Base-by-base conservation (phyloP, 2,329 filamentous ascomycete genomes). In the Fusarium sp. region DNA sequence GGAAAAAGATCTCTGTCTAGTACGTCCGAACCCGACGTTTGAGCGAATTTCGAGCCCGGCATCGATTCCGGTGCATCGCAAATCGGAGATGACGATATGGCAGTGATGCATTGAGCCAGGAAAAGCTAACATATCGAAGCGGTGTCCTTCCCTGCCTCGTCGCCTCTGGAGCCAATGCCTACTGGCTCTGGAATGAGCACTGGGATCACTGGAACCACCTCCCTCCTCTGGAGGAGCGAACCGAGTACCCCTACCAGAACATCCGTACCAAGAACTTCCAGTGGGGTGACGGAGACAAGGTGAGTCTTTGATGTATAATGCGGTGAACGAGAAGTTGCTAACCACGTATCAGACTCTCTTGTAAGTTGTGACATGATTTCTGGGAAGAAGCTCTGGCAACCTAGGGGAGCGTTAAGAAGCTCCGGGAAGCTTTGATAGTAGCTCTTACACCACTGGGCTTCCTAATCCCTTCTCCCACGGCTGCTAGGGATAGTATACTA, bases 211-310 rank as follows among this genome's bases (percentile, higher is more conserved):
- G 90, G 87, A 80, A 78, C 49, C 94, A 98, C 81, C 80, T 91
- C 78, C 87, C 90, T 59, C 91, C 95, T 67, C 83, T 94, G 70
- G 92, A 96, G 83, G 95, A 99, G 82, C 90, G 91, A 75, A 80
- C 85, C 72, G 92, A 98, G 83, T 99, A 98, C 81, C 82, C 93
- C 58, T 99, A 96, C 88, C 92, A 96, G 87, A 99, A 99, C 85
- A 91, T 99, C 78, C 91, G 95, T 77, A 86, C 87, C 77, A 97
- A 95, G 89, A 97, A 97, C 87, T 99, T 80, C 84, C 88, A 87
- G 74, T 99, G 91, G 91, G 93, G 94, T 68, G 84, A 98, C 75
- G 95, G 95, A 75, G 95, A 99, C 82, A 95, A 98, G 91, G 91
- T 92, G 53, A 75, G 77, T 57, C 31, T 27, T 13, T 9, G 32